Evolutionary conservation across 192 early-diverging fungal genomes (phyloP).

Genomic region (Globomyces pollinis-pini): DNA sequence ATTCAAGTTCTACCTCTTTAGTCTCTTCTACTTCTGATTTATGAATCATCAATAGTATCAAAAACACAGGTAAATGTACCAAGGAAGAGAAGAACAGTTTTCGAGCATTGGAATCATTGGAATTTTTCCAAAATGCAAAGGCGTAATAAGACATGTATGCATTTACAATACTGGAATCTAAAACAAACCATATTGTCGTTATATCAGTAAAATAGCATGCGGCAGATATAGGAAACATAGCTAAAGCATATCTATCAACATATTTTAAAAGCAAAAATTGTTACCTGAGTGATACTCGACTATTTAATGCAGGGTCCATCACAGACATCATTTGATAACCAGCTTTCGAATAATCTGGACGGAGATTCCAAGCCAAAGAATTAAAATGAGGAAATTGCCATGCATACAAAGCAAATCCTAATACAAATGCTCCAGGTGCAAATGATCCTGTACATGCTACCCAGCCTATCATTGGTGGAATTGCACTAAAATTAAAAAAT

Average conservation of each 20-base stretch:
- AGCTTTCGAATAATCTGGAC: constrained; percentile 92
- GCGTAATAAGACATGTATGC: constrained; percentile 63
- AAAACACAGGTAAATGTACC: constrained; percentile 75
- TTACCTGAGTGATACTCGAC: constrained; percentile 78
- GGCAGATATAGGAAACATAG: constrained; percentile 64
- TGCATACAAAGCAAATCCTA: constrained; percentile 75
- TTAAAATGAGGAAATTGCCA: constrained; percentile 99
- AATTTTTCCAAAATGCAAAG: constrained; percentile 67
- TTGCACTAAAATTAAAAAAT: too few relatives aligned
- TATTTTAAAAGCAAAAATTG: too few relatives aligned
- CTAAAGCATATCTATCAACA: constrained; percentile 63
- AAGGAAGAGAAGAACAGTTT: constrained; percentile 87
- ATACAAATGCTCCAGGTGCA: constrained; percentile 69
- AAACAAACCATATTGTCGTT: constrained; percentile 67
- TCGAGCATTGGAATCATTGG: constrained; percentile 74
- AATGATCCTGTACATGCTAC: constrained; percentile 70
- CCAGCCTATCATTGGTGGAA: constrained; percentile 99
- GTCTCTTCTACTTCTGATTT: constrained; percentile 41
- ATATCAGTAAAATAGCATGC: constrained; percentile 60
- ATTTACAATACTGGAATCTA: constrained; percentile 72
- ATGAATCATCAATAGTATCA: constrained; percentile 85
- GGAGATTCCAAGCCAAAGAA: constrained; percentile 80
- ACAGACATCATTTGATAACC: constrained; percentile 95
- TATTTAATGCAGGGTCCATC: constrained; percentile 78
- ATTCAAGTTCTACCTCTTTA: too few relatives aligned